These are phyloP conservation scores for Daldinia sp. DNA, from an alignment of 2,329 filamentous ascomycete species.

Conservation along the genomic window DNA sequence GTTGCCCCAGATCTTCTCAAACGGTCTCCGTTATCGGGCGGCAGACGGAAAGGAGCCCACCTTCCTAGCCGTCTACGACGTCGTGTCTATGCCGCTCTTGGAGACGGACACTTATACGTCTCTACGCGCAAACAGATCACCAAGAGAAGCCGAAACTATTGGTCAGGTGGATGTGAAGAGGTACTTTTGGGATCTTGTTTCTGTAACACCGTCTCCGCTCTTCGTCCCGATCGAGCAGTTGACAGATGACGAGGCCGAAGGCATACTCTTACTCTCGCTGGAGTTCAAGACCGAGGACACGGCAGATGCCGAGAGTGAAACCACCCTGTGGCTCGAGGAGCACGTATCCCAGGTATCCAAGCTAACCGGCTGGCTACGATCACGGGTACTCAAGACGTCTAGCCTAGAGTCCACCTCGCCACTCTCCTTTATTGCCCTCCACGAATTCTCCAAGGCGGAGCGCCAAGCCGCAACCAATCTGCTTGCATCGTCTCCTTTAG, in stretches of 20 bases:
- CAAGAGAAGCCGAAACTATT: constrained; percentile 63
- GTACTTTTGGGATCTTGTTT: constrained; percentile 73
- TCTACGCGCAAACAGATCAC: constrained; percentile 66
- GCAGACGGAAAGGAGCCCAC: constrained; percentile 69
- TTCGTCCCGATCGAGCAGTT: constrained; percentile 69
- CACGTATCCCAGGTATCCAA: constrained; percentile 76
- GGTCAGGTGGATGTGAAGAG: constrained; percentile 70
- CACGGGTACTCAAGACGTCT: constrained; percentile 73
- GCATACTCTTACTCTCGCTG: constrained; percentile 69
- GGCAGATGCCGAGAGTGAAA: constrained; percentile 60
- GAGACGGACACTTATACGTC: constrained; percentile 73
- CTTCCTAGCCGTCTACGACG: constrained; percentile 84
- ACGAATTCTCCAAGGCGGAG: constrained; percentile 74
- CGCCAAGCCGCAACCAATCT: constrained; percentile 70
- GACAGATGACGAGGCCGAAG: constrained; percentile 65
- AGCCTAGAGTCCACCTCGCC: constrained; percentile 61
- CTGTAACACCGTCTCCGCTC: constrained; percentile 61
- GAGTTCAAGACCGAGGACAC: constrained; percentile 62
- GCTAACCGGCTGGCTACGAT: constrained; percentile 81
- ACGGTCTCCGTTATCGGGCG: constrained; percentile 81
- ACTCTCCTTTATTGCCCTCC: constrained; percentile 70
- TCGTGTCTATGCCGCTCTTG: constrained; percentile 76
- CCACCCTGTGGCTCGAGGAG: constrained; percentile 79
- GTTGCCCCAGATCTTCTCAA: constrained; percentile 74
- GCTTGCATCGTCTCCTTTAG: constrained; percentile 68